Base-by-base conservation (phyloP, 2,329 filamentous ascomycete genomes). In the Magnaporthiopsis rhizophila region DNA sequence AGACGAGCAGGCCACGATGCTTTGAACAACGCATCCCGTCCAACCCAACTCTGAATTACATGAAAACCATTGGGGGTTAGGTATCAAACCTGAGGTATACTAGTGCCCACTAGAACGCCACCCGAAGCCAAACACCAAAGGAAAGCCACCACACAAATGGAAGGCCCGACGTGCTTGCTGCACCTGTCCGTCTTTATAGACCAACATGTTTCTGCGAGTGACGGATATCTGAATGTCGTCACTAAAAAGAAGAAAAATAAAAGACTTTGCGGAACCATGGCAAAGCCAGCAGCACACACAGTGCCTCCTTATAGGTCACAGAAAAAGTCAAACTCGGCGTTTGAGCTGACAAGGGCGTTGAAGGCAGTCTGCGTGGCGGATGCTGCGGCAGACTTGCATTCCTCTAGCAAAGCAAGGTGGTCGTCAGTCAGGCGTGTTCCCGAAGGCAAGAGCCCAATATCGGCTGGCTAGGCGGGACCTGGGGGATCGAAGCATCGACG, bases 311-410 rank as follows among this genome's bases (percentile, higher is more conserved):
- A 77, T 61, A 74, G 59, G 45, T 81, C 78, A 69, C 80, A 82
- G 66, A 81, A 81, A 66, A 78, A 77, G 64, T 81, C 77, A 66
- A 80, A 80, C 28, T 81, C 71, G 36, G 74, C 74, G 62, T 77
- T 76, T 9, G 77, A 75, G 64, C 74, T 78, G 38, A 76, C 73
- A 56, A 80, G 69, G 18, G 69, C 67, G 6, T 69, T 65, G 53
- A 71, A 75, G 21, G 69, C 70, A n/a, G 72, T 72, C 8, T 74
- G 69, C 53, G 74, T 72, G 7, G 75, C 69, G 26, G 71, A 70
- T 3, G 69, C 63, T 26, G 71, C 72, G 3, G 72, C 70, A 2
- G 67, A 65, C 68, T 77, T 80, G 72, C 80, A 82, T 57, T 74
- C 65, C 2, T 72, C 80, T 81, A 26, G 21, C 12, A 36, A n/a